A percentile compares a stretch with the other conserved stretches of the same genome.
phyloP scores from a whole-genome alignment of 1,284 basidiomycete genomes.

The Vanrija sp. region DNA sequence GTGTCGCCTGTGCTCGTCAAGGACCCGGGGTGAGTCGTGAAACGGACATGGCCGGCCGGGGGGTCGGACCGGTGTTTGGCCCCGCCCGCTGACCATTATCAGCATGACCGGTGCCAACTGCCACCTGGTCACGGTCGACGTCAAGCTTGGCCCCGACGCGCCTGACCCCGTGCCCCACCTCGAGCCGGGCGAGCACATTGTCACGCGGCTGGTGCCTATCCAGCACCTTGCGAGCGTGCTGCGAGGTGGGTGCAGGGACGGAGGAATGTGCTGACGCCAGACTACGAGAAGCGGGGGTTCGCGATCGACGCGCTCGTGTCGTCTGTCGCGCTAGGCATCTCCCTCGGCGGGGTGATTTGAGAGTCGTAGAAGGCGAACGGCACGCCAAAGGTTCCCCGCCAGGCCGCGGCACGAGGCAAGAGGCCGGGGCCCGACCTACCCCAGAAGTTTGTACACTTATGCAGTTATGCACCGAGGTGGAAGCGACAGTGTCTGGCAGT shows the following conservation, averaged over 20 bases:
- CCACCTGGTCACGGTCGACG: constrained; percentile 50
- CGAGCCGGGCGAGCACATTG: constrained; percentile 71
- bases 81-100: background rate
- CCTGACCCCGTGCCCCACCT: constrained; percentile 44
- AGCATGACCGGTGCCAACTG: constrained; percentile 53
- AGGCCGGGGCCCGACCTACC: too few species aligned
- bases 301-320: constrained; percentile 70
- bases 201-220: constrained; percentile 66
- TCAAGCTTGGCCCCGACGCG: constrained; percentile 47
- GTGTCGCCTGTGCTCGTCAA: constrained; percentile 66
- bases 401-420: too few species aligned
- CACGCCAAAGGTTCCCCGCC: too few species aligned
- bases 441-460: too few species aligned
- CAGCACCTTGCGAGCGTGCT: constrained; percentile 61
- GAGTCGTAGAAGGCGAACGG: too few species aligned
- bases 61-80: background rate
- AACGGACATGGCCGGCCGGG: background rate
- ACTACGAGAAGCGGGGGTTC: constrained; percentile 68
- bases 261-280: constrained; percentile 47
- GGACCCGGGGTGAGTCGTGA: constrained; percentile 59
- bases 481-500: too few species aligned
- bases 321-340: constrained; percentile 63
- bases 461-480: too few species aligned
- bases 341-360: too few species aligned
- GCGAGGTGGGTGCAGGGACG: constrained; percentile 55